Evolutionary conservation across 768 basidiomycete genomes (phyloP), one percentile per base, ranked within the genome.

Genomic region (Calocera cornea): DNA sequence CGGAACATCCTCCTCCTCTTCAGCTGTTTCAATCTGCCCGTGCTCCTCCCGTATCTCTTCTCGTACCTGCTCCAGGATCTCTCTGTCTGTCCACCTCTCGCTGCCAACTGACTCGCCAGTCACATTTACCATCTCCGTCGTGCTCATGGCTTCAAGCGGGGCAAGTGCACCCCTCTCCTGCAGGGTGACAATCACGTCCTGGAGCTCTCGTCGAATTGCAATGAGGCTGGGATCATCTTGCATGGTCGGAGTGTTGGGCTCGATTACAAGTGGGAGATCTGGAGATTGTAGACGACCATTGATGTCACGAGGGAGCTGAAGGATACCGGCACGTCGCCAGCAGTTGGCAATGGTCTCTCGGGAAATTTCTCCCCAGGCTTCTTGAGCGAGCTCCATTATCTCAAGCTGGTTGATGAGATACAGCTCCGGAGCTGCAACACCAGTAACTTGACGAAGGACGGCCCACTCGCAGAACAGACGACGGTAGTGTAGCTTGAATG

Each of bases 371-470:
- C 66, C 27, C 79, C 80, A 80, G 0, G 79, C 78, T 8, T 36
- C 31, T 12, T 78, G 69, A 1, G 77, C 77, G 0, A 80, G 44
- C 0, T 72, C 69, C 79, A 80, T 80, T 5, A 73, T 78, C 36
- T 79, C 65, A 1, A 81, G 75, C 68, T 78, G 77, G 68, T 80
- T 68, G 67, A 80, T 79, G 1, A 78, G 49, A 65, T 79, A 80
- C 69, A 81, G 78, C 11, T 67, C 66, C 10, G 24, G 3, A 11
- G 44, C 72, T 5, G 71, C 76, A 24, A 70, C 54, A 1, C 66
- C 60, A 16, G 17, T 41, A 31, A 64, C 60, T 31, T 69, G 33
- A 1, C 77, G 27, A 68, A 76, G 70, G 31, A 78, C 70, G 1
- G 78, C 73, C 10, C 72, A 70, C 10, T 71, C 66, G 64, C 76